Conservation (phyloP, 805 yeast species). For the Crinitomyces ghanaensis region DNA sequence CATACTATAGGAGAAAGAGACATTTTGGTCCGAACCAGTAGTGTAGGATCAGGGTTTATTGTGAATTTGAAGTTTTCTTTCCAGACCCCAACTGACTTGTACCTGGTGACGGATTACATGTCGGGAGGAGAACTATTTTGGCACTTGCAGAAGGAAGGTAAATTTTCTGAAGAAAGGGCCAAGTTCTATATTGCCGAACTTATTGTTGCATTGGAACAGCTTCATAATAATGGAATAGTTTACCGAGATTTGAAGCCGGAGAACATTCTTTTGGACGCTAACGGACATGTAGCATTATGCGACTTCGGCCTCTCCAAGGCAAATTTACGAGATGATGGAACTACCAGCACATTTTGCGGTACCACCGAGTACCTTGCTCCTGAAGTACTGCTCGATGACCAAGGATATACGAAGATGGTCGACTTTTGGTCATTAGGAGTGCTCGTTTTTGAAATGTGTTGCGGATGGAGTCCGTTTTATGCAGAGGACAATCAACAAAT, state of each 20-base stretch:
- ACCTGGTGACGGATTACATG: conserved; percentile 94
- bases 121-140: conserved; percentile 95
- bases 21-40: conserved; percentile 84
- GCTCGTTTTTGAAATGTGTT: conserved; percentile 94
- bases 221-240: conserved; percentile 91
- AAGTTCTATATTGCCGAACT: conserved; percentile 95
- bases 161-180: conserved; percentile 87
- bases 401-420: conserved; percentile 97
- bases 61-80: conserved; percentile 93
- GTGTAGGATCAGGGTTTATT: conserved; percentile 82
- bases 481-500: conserved; percentile 97
- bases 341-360: conserved; percentile 96
- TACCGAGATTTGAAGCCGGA: conserved; percentile 97
- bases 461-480: conserved; percentile 98
- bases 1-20: conserved; percentile 97
- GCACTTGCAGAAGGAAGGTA: conserved; percentile 94
- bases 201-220: conserved; percentile 82
- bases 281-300: conserved; percentile 94
- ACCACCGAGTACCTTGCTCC: conserved; percentile 98
- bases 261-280: conserved; percentile 87
- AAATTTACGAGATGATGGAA: conserved; percentile 69
- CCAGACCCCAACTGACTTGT: conserved; percentile 88
- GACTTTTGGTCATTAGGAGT: conserved; percentile 99
- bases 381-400: conserved; percentile 87
- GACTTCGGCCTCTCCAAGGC: conserved; percentile 97